Evolutionary conservation across 208 protist genomes (phyloP), one percentile per base, ranked within the genome.

Genomic region (Naegleria fowleri): DNA sequence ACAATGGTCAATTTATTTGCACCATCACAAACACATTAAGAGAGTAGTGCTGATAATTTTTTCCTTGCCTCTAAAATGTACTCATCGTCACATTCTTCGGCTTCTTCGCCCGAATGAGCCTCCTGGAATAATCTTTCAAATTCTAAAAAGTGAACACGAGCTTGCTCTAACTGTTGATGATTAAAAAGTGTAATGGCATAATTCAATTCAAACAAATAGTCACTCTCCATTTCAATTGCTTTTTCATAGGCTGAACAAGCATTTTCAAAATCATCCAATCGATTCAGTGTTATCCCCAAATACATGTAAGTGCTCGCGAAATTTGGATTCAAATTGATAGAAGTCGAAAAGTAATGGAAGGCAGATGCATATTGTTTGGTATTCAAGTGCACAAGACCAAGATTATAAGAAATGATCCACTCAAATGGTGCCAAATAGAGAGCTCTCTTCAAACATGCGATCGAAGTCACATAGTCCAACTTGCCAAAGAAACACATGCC

Each of bases 401-500:
- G 91, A 92, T 99, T 99, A 94, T 98, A 99, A 84, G 96, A 91
- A 87, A 98, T 96, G 41, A 98, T 98, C 98, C 98, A 99, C 86
- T 99, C 97, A 84, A 99, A 98, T 0, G 98, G 98, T 40, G 93
- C 92, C 9, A 98, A 92, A 87, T 97, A 96, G 29, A 98, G 84
- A 7, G 98, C 97, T 88, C 97, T 97, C 87, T 98, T 97, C 51
- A 99, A 94, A 92, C 97, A 99, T 16, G 97, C 95, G 19, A 99
- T 96, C 55, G 98, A 96, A 11, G 98, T 96, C 79, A 98, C 95
- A 90, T 95, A 93, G 91, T 98, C 97, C 75, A 96, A 91, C 92
- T 98, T 98, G 41, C 94, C 95, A 91, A 98, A 98, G 92, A 99
- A 99, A 93, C 98, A 99, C 92, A 98, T 97, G 19, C 98, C 98